phyloP scores from a whole-genome alignment of 495 filamentous ascomycete species.

The Daldinia decipiens region DNA sequence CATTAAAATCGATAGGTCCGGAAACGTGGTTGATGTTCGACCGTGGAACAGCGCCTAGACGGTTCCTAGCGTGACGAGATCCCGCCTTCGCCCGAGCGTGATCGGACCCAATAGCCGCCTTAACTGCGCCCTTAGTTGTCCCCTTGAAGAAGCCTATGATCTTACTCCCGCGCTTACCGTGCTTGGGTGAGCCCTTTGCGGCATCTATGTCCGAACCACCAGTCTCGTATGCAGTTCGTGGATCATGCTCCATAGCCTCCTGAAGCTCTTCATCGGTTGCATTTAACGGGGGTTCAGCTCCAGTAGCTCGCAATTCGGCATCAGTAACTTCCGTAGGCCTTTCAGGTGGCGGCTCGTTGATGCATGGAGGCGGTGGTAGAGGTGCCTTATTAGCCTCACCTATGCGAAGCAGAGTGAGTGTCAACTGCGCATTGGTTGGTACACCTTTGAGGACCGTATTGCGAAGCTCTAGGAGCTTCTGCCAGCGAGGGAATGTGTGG shows the following conservation, averaged over 20 bases:
- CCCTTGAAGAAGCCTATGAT: constrained; percentile 75
- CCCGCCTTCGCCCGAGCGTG: constrained; percentile 73
- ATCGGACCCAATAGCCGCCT: constrained; percentile 75
- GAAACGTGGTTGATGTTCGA: constrained; percentile 53
- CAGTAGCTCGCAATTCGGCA: constrained; percentile 54
- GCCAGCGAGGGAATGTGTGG: constrained; percentile 75
- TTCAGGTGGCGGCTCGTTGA: constrained; percentile 63
- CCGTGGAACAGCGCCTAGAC: constrained; percentile 74
- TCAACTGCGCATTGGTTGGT: constrained; percentile 88
- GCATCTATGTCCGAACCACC: constrained; percentile 63
- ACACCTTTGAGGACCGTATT: constrained; percentile 84
- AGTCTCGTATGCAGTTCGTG: constrained; percentile 42
- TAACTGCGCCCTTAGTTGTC: constrained; percentile 72
- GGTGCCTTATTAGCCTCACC: constrained; percentile 86
- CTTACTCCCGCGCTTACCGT: constrained; percentile 58
- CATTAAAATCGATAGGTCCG: constrained; percentile 81
- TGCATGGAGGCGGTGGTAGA: constrained; percentile 77
- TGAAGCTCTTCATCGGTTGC: constrained; percentile 56
- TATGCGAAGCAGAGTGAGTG: constrained; percentile 84
- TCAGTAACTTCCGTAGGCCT: constrained; percentile 60
- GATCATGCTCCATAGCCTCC: constrained; percentile 56
- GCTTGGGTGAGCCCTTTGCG: constrained; percentile 41
- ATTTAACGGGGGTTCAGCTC: constrained; percentile 53
- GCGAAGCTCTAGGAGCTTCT: constrained; percentile 69
- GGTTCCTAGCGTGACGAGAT: constrained; percentile 71